phyloP scores from a whole-genome alignment of 305 asterid species.

The Stenogyne calaminthoides region DNA sequence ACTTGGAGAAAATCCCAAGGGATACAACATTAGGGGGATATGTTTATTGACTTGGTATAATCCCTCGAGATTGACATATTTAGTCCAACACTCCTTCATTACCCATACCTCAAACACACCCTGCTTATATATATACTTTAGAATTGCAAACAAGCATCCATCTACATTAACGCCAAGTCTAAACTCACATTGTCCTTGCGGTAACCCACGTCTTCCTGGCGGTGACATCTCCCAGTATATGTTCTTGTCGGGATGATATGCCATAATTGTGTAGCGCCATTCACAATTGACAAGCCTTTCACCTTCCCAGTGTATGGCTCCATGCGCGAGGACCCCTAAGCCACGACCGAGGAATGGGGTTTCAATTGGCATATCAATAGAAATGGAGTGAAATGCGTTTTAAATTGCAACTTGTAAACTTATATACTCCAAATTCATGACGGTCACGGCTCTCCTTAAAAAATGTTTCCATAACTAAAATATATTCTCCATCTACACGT shows the following conservation, averaged over 20 bases:
- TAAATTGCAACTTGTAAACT: background rate
- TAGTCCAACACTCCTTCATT: too few relatives aligned
- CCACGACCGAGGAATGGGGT: background rate
- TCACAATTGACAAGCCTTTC: too few relatives aligned
- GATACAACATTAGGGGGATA: too few relatives aligned
- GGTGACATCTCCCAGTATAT: background rate
- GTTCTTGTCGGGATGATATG: background rate
- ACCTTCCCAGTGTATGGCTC: background rate
- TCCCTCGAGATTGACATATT: too few relatives aligned
- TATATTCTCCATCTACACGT: background rate
- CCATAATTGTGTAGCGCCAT: too few relatives aligned
- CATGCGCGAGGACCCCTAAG: background rate
- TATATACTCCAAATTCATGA: background rate
- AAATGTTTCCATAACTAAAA: background rate
- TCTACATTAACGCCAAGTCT: too few relatives aligned
- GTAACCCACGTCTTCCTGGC: too few relatives aligned
- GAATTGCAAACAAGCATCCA: too few relatives aligned
- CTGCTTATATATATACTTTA: too few relatives aligned
- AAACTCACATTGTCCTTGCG: background rate
- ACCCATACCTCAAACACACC: too few relatives aligned
- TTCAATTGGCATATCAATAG: background rate
- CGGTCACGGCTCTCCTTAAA: background rate
- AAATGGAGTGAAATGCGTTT: background rate
- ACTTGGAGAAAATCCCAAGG: too few relatives aligned
- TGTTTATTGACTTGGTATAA: too few relatives aligned